Base-by-base conservation (phyloP, 192 early-diverging fungal genomes). In the Linnemannia elongata region DNA sequence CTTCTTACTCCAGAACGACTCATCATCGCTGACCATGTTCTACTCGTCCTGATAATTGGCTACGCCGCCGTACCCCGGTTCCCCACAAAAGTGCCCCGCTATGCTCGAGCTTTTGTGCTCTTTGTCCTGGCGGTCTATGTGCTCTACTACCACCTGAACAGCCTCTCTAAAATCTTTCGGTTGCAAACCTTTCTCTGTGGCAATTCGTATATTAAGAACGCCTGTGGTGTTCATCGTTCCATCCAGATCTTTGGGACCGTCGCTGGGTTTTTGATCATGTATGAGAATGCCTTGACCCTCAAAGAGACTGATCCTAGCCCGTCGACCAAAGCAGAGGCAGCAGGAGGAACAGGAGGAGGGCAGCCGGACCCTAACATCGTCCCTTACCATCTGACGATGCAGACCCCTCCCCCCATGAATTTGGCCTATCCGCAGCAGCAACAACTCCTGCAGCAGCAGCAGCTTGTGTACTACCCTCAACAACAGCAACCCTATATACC, bases 271-370 rank as follows among this genome's bases (percentile, higher is more conserved):
- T 30, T 60, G 7, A 54, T 82, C 4, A 6, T 82, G 13, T 33
- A 72, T 17, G 80, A 82, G 9, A 38, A 72, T 22, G 68, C 52
- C 22, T 24, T 76, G 2, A 82, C 80, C 4, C 74, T 76, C 15
- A 63, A 72, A 22, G 15, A 42, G 80, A 35, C 47, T 39, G 27
- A 44, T 69, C 44, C 60, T 36, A 72, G 9, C 42, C 35, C 49
- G 17, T 12, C 4, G 12, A 27, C 47, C 41, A n/a, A 22, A 39
- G 38, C 69, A 72, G 38, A 52, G 42, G 36, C 22, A 63, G 22
- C 35, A 72, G 41, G 38, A 35, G 44, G 13, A 45, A 27, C 75
- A 12, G n/a, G 20, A 45, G 35, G 63, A 55, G 45, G 36, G 44
- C n/a, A 66, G 6, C 66, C 2, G 30, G 10, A 7, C n/a, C n/a